These are phyloP conservation scores for Nepenthes mirabilis DNA, from an alignment of 148 eudicot species.

Conservation along the genomic window DNA sequence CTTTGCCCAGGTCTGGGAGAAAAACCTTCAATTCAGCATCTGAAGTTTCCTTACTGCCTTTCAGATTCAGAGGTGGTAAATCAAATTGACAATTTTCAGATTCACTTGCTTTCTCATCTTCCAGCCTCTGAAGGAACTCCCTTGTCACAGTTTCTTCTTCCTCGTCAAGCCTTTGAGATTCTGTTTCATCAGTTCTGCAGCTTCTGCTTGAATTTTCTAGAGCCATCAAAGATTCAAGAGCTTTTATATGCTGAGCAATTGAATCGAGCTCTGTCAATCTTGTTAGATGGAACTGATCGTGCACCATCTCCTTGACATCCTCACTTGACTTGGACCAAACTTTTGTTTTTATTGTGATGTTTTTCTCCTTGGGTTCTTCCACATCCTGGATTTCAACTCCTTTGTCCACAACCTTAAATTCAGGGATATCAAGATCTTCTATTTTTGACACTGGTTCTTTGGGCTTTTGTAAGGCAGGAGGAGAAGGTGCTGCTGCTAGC, in stretches of 20 bases:
- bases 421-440: slow-evolving; percentile 62
- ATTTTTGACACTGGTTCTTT: slow-evolving; percentile 30
- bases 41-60: slow-evolving; percentile 18
- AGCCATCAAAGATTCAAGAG: slow-evolving; percentile 81
- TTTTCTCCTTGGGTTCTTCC: slow-evolving; percentile 24
- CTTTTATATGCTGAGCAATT: slow-evolving; percentile 86
- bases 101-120: slow-evolving; percentile 27
- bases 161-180: slow-evolving; percentile 51
- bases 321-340: slow-evolving; percentile 56
- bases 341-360: slow-evolving; percentile 22
- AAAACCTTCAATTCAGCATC: slow-evolving; percentile 39
- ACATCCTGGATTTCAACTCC: slow-evolving; percentile 56
- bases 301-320: slow-evolving; percentile 86
- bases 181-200: slow-evolving; percentile 21
- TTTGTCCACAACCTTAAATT: slow-evolving; percentile 78
- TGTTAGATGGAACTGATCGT: slow-evolving; percentile 42
- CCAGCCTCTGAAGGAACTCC: slow-evolving; percentile 89
- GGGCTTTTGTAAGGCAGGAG: slow-evolving; percentile 21
- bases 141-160: slow-evolving; percentile 82
- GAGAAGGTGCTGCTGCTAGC: slow-evolving; percentile 22
- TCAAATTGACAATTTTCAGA: slow-evolving; percentile 9
- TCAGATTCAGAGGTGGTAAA: slow-evolving; percentile 13
- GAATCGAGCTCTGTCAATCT: slow-evolving; percentile 81
- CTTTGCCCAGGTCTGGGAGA: slow-evolving; percentile 86
- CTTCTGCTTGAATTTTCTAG: slow-evolving; percentile 23